Evolutionary conservation across 768 basidiomycete species (phyloP), one percentile per base, ranked within the genome.

Genomic region (Kwoniella botswanensis): DNA sequence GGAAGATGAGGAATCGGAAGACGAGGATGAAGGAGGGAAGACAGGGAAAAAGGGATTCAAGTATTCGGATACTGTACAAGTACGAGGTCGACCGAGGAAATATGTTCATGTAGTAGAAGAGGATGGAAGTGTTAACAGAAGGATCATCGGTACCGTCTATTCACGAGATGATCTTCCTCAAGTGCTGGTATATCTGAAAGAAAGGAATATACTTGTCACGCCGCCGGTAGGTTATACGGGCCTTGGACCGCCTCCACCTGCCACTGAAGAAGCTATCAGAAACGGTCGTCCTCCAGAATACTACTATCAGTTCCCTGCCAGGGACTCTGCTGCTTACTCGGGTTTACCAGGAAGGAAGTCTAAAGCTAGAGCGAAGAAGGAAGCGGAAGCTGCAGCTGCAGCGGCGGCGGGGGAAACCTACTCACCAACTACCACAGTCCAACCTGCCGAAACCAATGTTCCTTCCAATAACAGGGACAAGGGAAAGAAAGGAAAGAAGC

Each of bases 101-200:
- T 82, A 76, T 58, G 71, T 81, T 59, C 79, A 82, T 55, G 79
- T 83, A 0, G 74, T 83, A 6, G 76, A 81, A 21, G 73, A 78
- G 43, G 75, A 82, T 56, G 84, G 85, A 9, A 75, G 68, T 42
- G 60, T 74, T 50, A 83, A 79, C 41, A 78, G 84, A 7, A 65
- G 76, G 21, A 71, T 79, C 46, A 67, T 74, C 3, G 75, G 75
- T 11, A 58, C 72, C 15, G 63, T 83, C 41, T 75, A 57, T 15
- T 70, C 71, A 13, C 55, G 67, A 50, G 79, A 77, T 4, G 77
- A 76, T 52, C 56, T 79, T 13, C 74, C 79, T 2, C 74, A 68
- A n/a, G 68, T 76, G 5, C 63, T 77, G 21, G 69, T 84, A 41
- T 82, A 73, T 59, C 67, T 82, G 59, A 62, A 62, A 52, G 56